Conservation (phyloP, 2,329 filamentous ascomycete species). For the Alternaria incomplexa region DNA sequence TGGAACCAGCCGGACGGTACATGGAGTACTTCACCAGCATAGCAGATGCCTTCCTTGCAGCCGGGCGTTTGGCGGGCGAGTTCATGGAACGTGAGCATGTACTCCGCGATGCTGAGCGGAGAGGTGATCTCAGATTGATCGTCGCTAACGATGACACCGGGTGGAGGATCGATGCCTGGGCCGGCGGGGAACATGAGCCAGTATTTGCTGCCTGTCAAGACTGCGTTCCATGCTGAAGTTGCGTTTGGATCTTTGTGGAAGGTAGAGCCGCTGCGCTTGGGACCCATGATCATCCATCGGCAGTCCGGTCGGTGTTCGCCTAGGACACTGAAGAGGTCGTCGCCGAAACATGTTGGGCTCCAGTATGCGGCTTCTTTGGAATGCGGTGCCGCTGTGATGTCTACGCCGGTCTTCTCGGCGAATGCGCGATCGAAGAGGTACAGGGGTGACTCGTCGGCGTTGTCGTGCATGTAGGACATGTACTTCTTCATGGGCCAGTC, state of each 20-base stretch:
- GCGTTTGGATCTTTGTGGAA: slow-evolving; percentile 86
- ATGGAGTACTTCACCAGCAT: slow-evolving; percentile 83
- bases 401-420: slow-evolving; percentile 80
- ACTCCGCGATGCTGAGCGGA: slow-evolving; percentile 95
- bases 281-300: slow-evolving; percentile 91
- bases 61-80: slow-evolving; percentile 77
- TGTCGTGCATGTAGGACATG: slow-evolving; percentile 79
- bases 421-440: slow-evolving; percentile 92
- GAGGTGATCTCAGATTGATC: slow-evolving; percentile 94
- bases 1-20: slow-evolving; percentile 98
- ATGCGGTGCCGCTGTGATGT: slow-evolving; percentile 48
- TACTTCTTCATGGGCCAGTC: slow-evolving; percentile 90
- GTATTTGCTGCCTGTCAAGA: slow-evolving; percentile 88
- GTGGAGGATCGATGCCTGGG: slow-evolving; percentile 67
- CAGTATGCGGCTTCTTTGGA: slow-evolving; percentile 68
- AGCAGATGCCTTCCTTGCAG: slow-evolving; percentile 85
- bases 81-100: slow-evolving; percentile 86
- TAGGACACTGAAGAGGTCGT: slow-evolving; percentile 83
- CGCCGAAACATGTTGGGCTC: slow-evolving; percentile 82
- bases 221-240: slow-evolving; percentile 91
- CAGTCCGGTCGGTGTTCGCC: slow-evolving; percentile 81
- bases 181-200: slow-evolving; percentile 97
- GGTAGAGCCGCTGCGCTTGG: slow-evolving; percentile 84
- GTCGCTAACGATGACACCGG: slow-evolving; percentile 86
- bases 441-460: slow-evolving; percentile 82